Evolutionary conservation across 2,329 filamentous ascomycete genomes (phyloP), one percentile per base, ranked within the genome.

Genomic region (Sporothrix brunneoviolacea): DNA sequence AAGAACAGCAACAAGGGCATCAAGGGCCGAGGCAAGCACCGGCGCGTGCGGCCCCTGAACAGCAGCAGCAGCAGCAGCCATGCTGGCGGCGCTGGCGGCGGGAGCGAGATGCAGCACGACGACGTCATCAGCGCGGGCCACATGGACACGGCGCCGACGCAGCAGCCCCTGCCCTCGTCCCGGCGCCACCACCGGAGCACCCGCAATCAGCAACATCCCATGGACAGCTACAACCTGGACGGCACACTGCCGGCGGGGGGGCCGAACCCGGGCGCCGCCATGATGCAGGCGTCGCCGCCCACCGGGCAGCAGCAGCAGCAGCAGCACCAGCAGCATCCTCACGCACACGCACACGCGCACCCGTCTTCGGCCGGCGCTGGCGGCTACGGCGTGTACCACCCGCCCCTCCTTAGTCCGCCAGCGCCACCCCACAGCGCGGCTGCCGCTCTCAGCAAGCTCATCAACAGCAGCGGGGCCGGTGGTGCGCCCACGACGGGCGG

Each of bases 1-100:
- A 95, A 95, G 73, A 94, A 97, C 70, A 91, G 86, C 70, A 97
- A 97, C 77, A 95, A 95, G 68, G 93, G 93, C 1, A 96, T 97
- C 73, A 97, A 96, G 69, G 93, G 93, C 10, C 83, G 93, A 40
- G 93, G 93, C 38, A 93, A 91, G 64, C 87, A 91, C 59, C 77
- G 88, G 51, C 82, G 82, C 52, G 84, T 90, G 48, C 64, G 64
- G 40, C 59, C 57, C 27, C 58, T 60, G 16, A 28, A 15, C 32
- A 38, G 18, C 36, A 15, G 8, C 37, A 15, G 19, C 12, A 19
- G 37, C 15, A 13, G 13, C 32, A 15, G n/a, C 32, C 7, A 6
- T 6, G 13, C 6, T 16, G 18, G 36, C 36, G 36, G 36, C 36
- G 5, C 8, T 7, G 32, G 32, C 15, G 32, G 13, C n/a, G 36